Conservation (phyloP, 1,284 basidiomycete genomes). For the Cutaneotrichosporon arboriforme region DNA sequence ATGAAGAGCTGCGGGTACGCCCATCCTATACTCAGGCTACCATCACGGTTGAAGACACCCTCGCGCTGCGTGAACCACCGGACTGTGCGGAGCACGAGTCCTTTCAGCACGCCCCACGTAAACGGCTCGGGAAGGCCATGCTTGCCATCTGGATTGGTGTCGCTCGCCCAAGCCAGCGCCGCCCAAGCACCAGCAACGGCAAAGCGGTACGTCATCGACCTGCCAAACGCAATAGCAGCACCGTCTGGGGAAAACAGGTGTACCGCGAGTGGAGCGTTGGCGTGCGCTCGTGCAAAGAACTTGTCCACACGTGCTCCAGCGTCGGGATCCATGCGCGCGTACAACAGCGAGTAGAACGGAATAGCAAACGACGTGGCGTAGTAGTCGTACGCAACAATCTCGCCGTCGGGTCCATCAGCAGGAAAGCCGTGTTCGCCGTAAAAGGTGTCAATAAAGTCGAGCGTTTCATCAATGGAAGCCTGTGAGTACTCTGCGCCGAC, state of each 20-base stretch:
- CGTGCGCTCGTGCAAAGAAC: slow-evolving; percentile 7
- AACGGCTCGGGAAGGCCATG: slow-evolving; percentile 58
- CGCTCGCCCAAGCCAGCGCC: slow-evolving; percentile 17
- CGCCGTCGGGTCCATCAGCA: slow-evolving; percentile 54
- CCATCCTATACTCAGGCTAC: slow-evolving; percentile 65
- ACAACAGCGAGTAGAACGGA: slow-evolving; percentile 25
- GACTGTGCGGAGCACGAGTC: slow-evolving; percentile 63
- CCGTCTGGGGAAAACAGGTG: slow-evolving; percentile 28
- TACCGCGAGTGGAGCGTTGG: slow-evolving; percentile 17
- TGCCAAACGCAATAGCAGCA: slow-evolving; percentile 24
- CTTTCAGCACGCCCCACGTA: slow-evolving; percentile 63
- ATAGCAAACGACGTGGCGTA: slow-evolving; percentile 31
- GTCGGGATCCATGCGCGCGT: slow-evolving; percentile 50
- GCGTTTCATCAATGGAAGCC: slow-evolving; percentile 21
- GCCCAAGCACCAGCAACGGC: slow-evolving; percentile 13
- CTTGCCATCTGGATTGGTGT: neutral
- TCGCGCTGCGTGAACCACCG: slow-evolving; percentile 62
- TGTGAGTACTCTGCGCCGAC: slow-evolving; percentile 29
- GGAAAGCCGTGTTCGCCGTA: slow-evolving; percentile 32
- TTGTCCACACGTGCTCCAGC: slow-evolving; percentile 5
- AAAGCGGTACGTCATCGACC: slow-evolving; percentile 35
- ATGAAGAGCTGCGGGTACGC: slow-evolving; percentile 65
- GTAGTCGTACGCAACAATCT: slow-evolving; percentile 51
- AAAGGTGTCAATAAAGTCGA: slow-evolving; percentile 36
- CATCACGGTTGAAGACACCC: slow-evolving; percentile 54